A percentile compares a stretch with the other conserved stretches of the same genome.
Conservation (phyloP, 495 filamentous ascomycete genomes). For the Lindgomyces ingoldianus region DNA sequence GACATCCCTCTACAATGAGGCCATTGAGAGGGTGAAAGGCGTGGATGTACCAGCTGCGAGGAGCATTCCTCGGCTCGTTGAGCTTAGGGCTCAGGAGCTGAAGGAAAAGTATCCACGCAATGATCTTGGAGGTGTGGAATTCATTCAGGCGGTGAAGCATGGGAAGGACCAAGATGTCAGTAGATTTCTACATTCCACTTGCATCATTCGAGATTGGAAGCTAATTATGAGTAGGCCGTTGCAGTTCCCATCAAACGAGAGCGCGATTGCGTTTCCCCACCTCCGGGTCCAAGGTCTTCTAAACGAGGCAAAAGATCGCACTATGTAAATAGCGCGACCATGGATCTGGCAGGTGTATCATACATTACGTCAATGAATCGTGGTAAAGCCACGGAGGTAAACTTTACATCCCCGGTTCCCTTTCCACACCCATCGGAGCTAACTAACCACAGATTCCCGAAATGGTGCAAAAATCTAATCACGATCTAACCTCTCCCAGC, state of each 20-base stretch:
- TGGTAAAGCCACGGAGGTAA: background rate
- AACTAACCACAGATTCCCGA: too few species aligned
- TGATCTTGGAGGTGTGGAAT: background rate
- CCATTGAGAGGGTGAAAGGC: background rate
- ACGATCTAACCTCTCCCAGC: too few species aligned
- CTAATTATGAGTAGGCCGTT: background rate
- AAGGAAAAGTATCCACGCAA: background rate
- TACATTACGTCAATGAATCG: background rate
- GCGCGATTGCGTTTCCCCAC: background rate
- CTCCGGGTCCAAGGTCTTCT: background rate
- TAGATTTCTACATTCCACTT: too few species aligned
- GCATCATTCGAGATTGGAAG: too few species aligned
- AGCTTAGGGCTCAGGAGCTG: background rate
- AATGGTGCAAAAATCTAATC: too few species aligned
- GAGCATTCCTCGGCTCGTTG: background rate
- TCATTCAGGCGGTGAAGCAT: background rate
- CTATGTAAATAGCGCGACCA: background rate
- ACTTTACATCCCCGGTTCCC: too few species aligned
- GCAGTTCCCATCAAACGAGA: background rate
- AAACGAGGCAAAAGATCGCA: background rate
- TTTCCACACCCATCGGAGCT: too few species aligned
- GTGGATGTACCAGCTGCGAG: background rate
- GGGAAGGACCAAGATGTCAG: background rate
- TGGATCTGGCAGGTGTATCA: background rate
- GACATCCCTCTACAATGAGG: background rate